Base-by-base conservation (phyloP, 2,329 filamentous ascomycete genomes). In the Alternaria gaisen region DNA sequence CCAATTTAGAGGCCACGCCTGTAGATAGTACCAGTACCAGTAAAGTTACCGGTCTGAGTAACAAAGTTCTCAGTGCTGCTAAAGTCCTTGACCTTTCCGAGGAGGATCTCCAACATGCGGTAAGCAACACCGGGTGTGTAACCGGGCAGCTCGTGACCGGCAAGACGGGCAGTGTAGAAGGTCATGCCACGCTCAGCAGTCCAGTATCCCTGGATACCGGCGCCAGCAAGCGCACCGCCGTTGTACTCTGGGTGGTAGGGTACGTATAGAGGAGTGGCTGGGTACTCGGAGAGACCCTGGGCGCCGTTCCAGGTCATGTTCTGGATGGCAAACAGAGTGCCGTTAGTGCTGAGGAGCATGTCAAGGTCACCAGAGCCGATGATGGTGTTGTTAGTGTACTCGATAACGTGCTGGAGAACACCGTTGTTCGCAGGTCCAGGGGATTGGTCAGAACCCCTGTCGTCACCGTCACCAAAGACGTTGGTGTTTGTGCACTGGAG, bases 221-320 rank as follows among this genome's bases (percentile, higher is more conserved):
- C 70, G 14, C 80, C 82, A 1, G 80, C 77, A 18, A 80, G 72
- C 3, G 76, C 62, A 18, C 79, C 80, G 2, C 65, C 63, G 53
- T 80, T 80, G 61, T 77, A 80, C 59, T 80, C 79, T 1, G 78
- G 77, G 65, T 83, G 80, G 68, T 81, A 81, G 0, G 83, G 82
- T 0, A 77, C 77, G 61, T 80, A 83, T 43, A 84, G 78, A 1
- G 73, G 72, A n/a, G 70, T 76, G 18, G 63, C 69, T 0, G 83
- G 83, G 22, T 79, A 79, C 5, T 70, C 58, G 24, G 82, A 78
- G 42, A 86, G 80, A 11, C 83, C 83, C 52, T 83, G 80, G 3
- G 70, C 61, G 14, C 83, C 83, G 67, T 83, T 80, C 83, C 83
- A 85, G 2, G 83, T 86, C 77, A 85, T 81, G 72, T 86, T 86